Conservation (phyloP, 2,329 filamentous ascomycete genomes). For the Bipolaris sorokiniana region DNA sequence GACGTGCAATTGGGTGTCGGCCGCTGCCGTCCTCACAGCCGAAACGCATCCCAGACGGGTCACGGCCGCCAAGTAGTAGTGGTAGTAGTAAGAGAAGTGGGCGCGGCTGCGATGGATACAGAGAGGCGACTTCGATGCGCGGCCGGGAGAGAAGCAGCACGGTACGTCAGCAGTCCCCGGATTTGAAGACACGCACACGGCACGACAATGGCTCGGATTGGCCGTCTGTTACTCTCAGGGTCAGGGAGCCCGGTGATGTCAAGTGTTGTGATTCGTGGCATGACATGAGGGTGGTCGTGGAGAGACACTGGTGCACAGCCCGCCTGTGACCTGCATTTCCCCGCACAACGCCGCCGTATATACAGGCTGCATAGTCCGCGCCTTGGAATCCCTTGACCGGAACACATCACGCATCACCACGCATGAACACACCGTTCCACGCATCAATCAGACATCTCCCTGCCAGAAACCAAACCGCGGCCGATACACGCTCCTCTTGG, state of each 20-base stretch:
- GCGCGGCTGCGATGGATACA: too few species aligned
- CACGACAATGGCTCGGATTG: constrained; percentile 40
- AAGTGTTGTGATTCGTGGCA: constrained; percentile 43
- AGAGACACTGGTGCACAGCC: constrained; percentile 34
- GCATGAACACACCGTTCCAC: constrained; percentile 13
- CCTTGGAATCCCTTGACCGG: constrained; percentile 16
- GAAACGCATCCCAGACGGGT: constrained; percentile 15
- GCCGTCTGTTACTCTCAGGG: constrained; percentile 13
- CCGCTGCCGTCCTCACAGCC: constrained; percentile 27
- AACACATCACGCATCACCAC: constrained; percentile 22
- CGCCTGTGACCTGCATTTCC: constrained; percentile 36
- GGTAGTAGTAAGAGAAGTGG: constrained; percentile 7
- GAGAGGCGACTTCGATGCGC: constrained; percentile 31
- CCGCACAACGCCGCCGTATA: constrained; percentile 34
- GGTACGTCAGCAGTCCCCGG: constrained; percentile 30
- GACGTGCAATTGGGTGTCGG: constrained; percentile 21
- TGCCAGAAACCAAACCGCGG: constrained; percentile 22
- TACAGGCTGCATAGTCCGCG: constrained; percentile 29
- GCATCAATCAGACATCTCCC: constrained; percentile 17
- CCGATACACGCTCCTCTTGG: constrained; percentile 27
- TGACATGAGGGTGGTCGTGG: constrained; percentile 36
- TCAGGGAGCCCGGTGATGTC: constrained; percentile 16
- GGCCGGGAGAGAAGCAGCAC: constrained; percentile 38
- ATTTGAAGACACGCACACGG: constrained; percentile 24
- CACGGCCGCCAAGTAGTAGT: constrained; percentile 8